These are phyloP conservation scores for Didymella glomerata DNA, from an alignment of 2,329 filamentous ascomycete genomes.

Conservation along the genomic window DNA sequence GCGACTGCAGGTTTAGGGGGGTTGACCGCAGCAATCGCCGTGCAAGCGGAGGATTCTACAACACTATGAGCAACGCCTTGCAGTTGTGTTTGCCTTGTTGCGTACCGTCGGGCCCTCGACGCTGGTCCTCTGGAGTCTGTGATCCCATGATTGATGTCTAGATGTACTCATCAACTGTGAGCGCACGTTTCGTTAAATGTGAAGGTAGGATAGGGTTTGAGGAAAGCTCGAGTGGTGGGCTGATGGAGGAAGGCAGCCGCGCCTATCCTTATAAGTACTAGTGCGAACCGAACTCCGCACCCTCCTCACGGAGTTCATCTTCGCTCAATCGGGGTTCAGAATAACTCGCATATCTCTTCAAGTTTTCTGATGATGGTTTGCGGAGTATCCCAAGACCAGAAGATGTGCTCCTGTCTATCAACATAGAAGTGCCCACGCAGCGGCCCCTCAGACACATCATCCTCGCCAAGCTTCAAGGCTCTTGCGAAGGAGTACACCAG, in stretches of 20 bases:
- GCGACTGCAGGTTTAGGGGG: slow-evolving; percentile 47
- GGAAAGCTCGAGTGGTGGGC: background rate
- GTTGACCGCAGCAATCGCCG: slow-evolving; percentile 35
- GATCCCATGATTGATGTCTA: slow-evolving; percentile 45
- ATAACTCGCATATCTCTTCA: slow-evolving; percentile 55
- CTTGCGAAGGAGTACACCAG: slow-evolving; percentile 65
- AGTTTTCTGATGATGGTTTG: slow-evolving; percentile 70
- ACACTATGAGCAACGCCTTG: slow-evolving; percentile 27
- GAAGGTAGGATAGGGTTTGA: background rate
- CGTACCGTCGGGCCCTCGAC: slow-evolving; percentile 44
- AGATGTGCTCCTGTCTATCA: slow-evolving; percentile 66
- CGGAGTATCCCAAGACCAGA: slow-evolving; percentile 78
- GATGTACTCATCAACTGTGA: background rate
- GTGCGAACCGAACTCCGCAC: slow-evolving; percentile 7
- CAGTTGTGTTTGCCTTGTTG: background rate
- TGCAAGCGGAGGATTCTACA: slow-evolving; percentile 38
- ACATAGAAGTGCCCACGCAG: slow-evolving; percentile 66
- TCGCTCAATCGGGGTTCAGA: background rate
- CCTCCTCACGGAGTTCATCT: background rate
- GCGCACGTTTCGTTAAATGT: background rate
- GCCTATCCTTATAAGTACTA: slow-evolving; percentile 5
- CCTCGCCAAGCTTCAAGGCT: slow-evolving; percentile 63
- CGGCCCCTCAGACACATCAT: slow-evolving; percentile 65
- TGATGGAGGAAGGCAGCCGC: background rate
- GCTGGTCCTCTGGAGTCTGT: slow-evolving; percentile 51